Evolutionary conservation across 1,284 basidiomycete species (phyloP).

Genomic region (Melampsora abietis-canadensis): DNA sequence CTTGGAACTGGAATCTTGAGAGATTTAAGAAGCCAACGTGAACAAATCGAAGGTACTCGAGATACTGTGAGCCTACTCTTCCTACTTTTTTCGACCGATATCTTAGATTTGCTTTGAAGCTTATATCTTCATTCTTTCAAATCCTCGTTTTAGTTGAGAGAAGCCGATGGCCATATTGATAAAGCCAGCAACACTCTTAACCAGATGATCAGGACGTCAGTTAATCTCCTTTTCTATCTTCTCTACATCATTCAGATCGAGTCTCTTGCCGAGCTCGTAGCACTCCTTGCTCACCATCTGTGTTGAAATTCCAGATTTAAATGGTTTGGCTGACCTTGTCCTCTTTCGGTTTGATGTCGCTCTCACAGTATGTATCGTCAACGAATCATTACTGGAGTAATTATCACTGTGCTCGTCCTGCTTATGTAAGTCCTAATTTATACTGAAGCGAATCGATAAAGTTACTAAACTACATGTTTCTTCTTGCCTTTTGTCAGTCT

Average conservation of each 20-base stretch:
- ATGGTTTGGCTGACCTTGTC: background rate
- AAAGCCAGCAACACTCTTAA: conserved; percentile 61
- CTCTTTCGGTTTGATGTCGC: background rate
- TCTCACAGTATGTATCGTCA: conserved; percentile 50
- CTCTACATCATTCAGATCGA: background rate
- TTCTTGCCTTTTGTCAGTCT: conserved; percentile 43
- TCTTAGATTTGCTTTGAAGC: background rate
- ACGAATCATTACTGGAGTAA: conserved; percentile 49
- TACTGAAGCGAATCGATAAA: background rate
- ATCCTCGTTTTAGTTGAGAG: conserved; percentile 55
- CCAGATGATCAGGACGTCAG: conserved; percentile 63
- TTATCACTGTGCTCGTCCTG: conserved; percentile 49
- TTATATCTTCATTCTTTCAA: conserved; percentile 45
- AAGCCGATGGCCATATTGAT: conserved; percentile 62
- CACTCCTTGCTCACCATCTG: background rate
- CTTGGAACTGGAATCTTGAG: conserved; percentile 88
- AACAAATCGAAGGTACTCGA: conserved; percentile 90
- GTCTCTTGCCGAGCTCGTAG: background rate
- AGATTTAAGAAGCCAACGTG: conserved; percentile 80
- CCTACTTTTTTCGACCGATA: background rate
- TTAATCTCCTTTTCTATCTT: conserved; percentile 16
- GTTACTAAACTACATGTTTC: background rate
- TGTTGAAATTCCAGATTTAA: background rate
- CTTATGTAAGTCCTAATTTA: conserved; percentile 46
- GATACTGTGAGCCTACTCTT: conserved; percentile 65